These are phyloP conservation scores for Hypholoma sublateritium DNA, from an alignment of 768 basidiomycete genomes.

Conservation along the genomic window DNA sequence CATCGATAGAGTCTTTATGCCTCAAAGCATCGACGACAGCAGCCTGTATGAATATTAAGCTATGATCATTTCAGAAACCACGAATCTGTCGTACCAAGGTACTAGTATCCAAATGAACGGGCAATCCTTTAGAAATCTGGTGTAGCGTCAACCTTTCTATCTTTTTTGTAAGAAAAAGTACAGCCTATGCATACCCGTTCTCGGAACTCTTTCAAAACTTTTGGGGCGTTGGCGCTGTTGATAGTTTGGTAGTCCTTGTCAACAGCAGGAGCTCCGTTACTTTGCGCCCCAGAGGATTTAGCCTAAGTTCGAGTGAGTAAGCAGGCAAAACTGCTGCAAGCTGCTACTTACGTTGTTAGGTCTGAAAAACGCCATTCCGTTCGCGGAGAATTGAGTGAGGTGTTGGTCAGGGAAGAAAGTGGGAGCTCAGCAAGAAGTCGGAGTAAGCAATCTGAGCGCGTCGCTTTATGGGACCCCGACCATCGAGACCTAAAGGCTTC, in stretches of 20 bases:
- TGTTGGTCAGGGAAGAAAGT: not conserved
- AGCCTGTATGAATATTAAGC: slow-evolving; percentile 36
- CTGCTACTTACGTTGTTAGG: not conserved
- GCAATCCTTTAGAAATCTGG: slow-evolving; percentile 46
- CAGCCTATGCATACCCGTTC: slow-evolving; percentile 32
- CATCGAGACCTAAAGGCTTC: not conserved
- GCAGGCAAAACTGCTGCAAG: not conserved
- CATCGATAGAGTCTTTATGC: slow-evolving; percentile 66
- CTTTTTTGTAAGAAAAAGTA: not conserved
- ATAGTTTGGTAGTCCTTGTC: slow-evolving; percentile 21
- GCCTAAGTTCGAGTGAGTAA: not conserved
- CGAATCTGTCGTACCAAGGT: slow-evolving; percentile 37
- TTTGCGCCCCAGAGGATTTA: slow-evolving; percentile 3
- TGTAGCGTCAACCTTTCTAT: not conserved
- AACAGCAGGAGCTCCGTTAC: slow-evolving; percentile 4
- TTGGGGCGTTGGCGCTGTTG: slow-evolving; percentile 23
- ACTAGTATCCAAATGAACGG: slow-evolving; percentile 34
- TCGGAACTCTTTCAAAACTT: slow-evolving; percentile 40
- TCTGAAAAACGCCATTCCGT: slow-evolving; percentile 4
- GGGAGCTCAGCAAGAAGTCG: not conserved
- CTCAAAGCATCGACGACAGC: slow-evolving; percentile 60
- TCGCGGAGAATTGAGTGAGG: slow-evolving; percentile 7
- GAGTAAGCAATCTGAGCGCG: not conserved
- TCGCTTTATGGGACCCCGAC: not conserved
- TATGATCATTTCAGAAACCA: not conserved